Conservation (phyloP, 257 asterid genomes). For the Datura wrightii region DNA sequence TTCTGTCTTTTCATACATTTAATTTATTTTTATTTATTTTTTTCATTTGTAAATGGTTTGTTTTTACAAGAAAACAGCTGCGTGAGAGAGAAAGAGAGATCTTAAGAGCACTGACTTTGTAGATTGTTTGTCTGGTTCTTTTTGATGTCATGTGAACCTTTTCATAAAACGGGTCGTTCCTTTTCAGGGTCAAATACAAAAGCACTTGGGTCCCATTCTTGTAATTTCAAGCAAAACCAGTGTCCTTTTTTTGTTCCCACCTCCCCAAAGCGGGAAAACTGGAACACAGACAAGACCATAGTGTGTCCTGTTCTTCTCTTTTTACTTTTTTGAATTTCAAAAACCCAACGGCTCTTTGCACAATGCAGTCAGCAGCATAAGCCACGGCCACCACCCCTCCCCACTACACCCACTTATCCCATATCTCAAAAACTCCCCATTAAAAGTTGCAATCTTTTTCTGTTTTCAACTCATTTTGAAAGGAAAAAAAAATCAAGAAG, state of each 20-base stretch:
- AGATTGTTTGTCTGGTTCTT: conserved; percentile 35
- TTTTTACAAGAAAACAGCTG: no score
- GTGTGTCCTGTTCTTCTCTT: conserved; percentile 4
- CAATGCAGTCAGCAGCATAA: conserved; percentile 27
- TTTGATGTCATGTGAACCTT: conserved; percentile 46
- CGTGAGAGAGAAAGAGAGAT: neutral
- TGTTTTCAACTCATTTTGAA: conserved; percentile 15
- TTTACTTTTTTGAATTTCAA: conserved; percentile 56
- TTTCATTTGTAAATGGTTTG: neutral
- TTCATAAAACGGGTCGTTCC: conserved; percentile 57
- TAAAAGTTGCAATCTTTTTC: conserved; percentile 9
- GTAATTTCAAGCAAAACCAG: conserved; percentile 39
- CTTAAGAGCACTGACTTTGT: conserved; percentile 31
- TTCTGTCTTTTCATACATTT: neutral
- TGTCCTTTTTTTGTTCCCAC: conserved; percentile 25
- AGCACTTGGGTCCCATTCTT: conserved; percentile 32
- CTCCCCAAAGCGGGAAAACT: conserved; percentile 55
- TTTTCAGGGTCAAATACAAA: conserved; percentile 49
- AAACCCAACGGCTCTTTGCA: conserved; percentile 55
- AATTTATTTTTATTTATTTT: neutral
- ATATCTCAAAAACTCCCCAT: conserved; percentile 16
- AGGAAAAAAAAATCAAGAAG: neutral
- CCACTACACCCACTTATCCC: conserved; percentile 26
- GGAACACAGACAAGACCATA: neutral
- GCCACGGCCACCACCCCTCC: conserved; percentile 28